A percentile compares a stretch with the other conserved stretches of the same genome.
Evolutionary conservation across 495 filamentous ascomycete species (phyloP).

Genomic region (Tuber magnatum): DNA sequence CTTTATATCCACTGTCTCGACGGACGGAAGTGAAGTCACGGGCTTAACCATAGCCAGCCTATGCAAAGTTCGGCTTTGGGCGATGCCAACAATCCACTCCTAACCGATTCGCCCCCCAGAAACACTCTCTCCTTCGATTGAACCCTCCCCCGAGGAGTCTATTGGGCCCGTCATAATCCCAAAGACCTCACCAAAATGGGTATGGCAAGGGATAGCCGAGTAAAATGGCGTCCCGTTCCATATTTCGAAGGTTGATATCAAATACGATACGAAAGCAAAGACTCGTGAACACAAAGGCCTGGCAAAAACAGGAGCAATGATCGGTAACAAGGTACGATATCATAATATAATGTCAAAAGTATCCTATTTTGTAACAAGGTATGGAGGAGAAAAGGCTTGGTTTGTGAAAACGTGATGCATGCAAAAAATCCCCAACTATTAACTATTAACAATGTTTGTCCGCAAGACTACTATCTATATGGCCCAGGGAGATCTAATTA

Average conservation of each 20-base stretch:
- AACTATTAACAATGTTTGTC: slow-evolving; percentile 29
- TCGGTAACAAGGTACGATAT: neutral
- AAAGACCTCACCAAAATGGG: slow-evolving; percentile 18
- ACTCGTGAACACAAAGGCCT: slow-evolving; percentile 7
- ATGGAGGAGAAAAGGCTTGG: neutral
- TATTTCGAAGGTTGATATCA: slow-evolving; percentile 20
- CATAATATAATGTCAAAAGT: neutral
- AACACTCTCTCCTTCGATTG: slow-evolving; percentile 28
- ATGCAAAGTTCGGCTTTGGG: slow-evolving; percentile 36
- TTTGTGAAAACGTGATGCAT: neutral
- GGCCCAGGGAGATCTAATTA: slow-evolving; percentile 4
- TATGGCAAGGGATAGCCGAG: slow-evolving; percentile 29
- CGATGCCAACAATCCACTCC: slow-evolving; percentile 32
- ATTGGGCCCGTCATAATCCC: slow-evolving; percentile 22
- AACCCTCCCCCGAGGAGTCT: slow-evolving; percentile 33
- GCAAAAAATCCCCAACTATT: neutral
- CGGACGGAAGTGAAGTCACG: slow-evolving; percentile 30
- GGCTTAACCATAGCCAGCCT: slow-evolving; percentile 28
- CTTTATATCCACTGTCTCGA: slow-evolving; percentile 39
- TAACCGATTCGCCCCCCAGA: slow-evolving; percentile 34
- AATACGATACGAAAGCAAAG: slow-evolving; percentile 13
- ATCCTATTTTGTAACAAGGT: neutral
- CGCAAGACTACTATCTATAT: slow-evolving; percentile 37
- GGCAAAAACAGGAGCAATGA: neutral
- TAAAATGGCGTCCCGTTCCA: slow-evolving; percentile 25